A percentile compares a stretch with the other conserved stretches of the same genome.
Conservation (phyloP, 805 yeast genomes). For the Scheffersomyces stipitis region DNA sequence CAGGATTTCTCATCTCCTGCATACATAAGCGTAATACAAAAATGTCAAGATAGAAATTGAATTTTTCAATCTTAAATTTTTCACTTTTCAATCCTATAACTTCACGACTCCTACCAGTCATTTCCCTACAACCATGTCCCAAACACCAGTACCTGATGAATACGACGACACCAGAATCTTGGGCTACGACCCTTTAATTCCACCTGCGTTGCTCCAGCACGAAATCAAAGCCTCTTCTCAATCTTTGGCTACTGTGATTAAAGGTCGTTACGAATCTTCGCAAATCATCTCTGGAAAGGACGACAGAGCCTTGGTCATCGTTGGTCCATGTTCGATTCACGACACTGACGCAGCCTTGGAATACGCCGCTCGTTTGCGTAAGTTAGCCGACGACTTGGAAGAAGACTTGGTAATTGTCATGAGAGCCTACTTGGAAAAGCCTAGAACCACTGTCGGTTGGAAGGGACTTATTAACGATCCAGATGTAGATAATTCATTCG, state of each 20-base stretch:
- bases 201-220: constrained; percentile 87
- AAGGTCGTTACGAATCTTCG: constrained; percentile 78
- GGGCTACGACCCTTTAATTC: constrained; percentile 91
- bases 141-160: constrained; percentile 62
- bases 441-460: constrained; percentile 99
- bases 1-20: too few species aligned
- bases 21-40: too few species aligned
- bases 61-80: too few species aligned
- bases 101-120: not conserved
- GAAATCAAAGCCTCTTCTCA: constrained; percentile 68
- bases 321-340: constrained; percentile 97
- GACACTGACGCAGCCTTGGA: constrained; percentile 92
- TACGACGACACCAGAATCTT: constrained; percentile 73
- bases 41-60: too few species aligned
- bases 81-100: not conserved
- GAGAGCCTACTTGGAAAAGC: constrained; percentile 98
- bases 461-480: constrained; percentile 98
- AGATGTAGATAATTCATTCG: constrained; percentile 87
- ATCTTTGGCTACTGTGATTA: constrained; percentile 61
- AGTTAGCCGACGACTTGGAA: constrained; percentile 58
- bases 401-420: constrained; percentile 82
- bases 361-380: constrained; percentile 68
- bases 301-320: constrained; percentile 83
- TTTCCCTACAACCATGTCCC: constrained; percentile 21
- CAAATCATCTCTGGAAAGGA: constrained; percentile 71